Evolutionary conservation across 176 grass and related monocot genomes (phyloP), one percentile per base, ranked within the genome.

Genomic region (Juncus effusus): DNA sequence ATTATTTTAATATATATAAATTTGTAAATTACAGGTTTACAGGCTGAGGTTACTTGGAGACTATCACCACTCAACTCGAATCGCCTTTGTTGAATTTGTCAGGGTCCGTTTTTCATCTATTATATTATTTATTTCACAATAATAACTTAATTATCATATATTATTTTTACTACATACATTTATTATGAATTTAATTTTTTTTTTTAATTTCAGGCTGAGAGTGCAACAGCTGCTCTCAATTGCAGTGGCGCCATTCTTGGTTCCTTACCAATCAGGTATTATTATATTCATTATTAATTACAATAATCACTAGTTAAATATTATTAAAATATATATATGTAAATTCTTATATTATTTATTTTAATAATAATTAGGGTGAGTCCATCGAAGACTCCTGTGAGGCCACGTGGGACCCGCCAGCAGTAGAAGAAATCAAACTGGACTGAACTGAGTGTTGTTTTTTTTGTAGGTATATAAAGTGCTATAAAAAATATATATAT

Each of bases 61-160:
- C 51, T 93, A 85, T 63, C 89, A 99, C 67, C 95, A 94, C 82
- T 90, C 89, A 61, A 99, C 95, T 39, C 72, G 89, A 69, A 99
- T 99, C 39, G 86, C 95, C 50, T 99, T 99, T 94, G 89, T 99
- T 50, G 95, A 99, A 79, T 99, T 99, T 94, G 83, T 94, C 58
- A 89, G 88, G 86, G 95, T 99, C 76, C 81, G 80, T 64, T 73
- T 28, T 28, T 28, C 19, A 28, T 28, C 19, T 28, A 28, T 28
- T 28, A 28, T 28, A 28, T 28, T 28, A 28, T 28, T 28, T 28
- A 28, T 28, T 28, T 63, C 52, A 66, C 51, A 52, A 37, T 36
- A 10, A 54, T 28, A 68, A 53, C 7, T 14, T 53, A 54, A 68
- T 64, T 40, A 11, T 69, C 13, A 42, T 60, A 38, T 37, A 51